A percentile compares a stretch with the other conserved stretches of the same genome.
Conservation (phyloP, 2,329 filamentous ascomycete genomes). For the Aspergillus unguis region DNA sequence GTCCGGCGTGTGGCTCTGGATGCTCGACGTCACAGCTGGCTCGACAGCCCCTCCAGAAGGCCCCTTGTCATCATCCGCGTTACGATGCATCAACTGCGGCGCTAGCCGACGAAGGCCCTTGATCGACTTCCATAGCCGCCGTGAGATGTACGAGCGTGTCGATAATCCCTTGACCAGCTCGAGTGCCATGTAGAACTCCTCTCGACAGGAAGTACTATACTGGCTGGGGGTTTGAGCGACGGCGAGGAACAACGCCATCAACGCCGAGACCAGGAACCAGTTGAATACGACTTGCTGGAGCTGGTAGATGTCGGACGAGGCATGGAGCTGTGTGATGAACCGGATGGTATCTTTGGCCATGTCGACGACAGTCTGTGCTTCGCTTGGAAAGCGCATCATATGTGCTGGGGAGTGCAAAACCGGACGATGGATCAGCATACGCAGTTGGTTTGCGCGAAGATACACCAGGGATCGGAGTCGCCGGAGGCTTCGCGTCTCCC, state of each 20-base stretch:
- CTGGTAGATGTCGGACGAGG: conserved; percentile 60
- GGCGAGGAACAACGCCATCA: conserved; percentile 62
- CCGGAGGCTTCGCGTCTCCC: conserved; percentile 58
- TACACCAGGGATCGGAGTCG: conserved; percentile 80
- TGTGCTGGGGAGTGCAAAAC: conserved; percentile 71
- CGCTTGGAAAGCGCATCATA: conserved; percentile 69
- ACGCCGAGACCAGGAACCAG: conserved; percentile 61
- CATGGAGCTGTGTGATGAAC: conserved; percentile 58
- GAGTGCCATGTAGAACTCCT: conserved; percentile 64
- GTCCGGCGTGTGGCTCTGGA: conserved; percentile 44
- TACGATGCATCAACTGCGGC: conserved; percentile 48
- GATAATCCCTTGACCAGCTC: conserved; percentile 62
- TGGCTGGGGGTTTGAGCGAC: conserved; percentile 60
- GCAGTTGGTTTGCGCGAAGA: conserved; percentile 82
- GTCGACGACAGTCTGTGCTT: conserved; percentile 66
- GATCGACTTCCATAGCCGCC: conserved; percentile 61
- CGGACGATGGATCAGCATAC: conserved; percentile 82
- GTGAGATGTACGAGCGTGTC: conserved; percentile 58
- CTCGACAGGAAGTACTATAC: conserved; percentile 55
- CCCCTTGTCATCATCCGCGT: conserved; percentile 2
- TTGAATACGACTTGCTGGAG: conserved; percentile 63
- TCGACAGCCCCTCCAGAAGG: background rate
- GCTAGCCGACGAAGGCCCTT: conserved; percentile 59
- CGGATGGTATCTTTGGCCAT: conserved; percentile 63
- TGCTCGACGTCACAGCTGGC: conserved; percentile 42